Base-by-base conservation (phyloP, 2,329 filamentous ascomycete genomes). In the Penicillium sp. region DNA sequence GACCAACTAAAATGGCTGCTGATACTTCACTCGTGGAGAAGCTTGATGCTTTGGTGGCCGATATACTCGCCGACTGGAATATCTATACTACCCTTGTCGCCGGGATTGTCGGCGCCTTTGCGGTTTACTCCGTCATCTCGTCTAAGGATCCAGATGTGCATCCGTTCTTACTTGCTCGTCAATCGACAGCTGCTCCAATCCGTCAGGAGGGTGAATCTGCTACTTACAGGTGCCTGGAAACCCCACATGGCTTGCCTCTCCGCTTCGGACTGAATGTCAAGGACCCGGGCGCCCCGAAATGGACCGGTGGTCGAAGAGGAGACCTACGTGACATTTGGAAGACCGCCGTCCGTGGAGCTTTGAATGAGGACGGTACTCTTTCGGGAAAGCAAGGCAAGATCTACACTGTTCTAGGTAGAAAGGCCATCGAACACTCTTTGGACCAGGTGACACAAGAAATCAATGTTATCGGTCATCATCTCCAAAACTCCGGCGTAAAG, bases 241-340 rank as follows among this genome's bases (percentile, higher is more conserved):
- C 89, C 7, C 93, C 93, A 21, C 89, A 96, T 76, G 91, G 92
- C 67, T 92, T 91, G 79, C 87, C 89, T 9, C 82, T 96, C 43
- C 88, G 88, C 65, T 78, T 83, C 38, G 91, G 92, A 5, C 80
- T 96, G 48, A 91, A 90, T 65, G 89, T 97, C 56, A 93, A 91
- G 77, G 89, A 92, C 54, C 78, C 88, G 0, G 89, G 88, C 43
- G 86, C 89, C 45, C 89, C 90, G 47, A 91, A 91, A 76, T 97
- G 93, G 90, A 83, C 89, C 10, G 81, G 83, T 56, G 93, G 93
- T 49, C 87, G 89, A 55, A 88, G 96, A 73, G 94, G 94, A 44
- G 93, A 99, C 68, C 79, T 99, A 63, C 85, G 93, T 54, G 93
- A 99, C 75, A 82, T 99, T 56, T 99, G 94, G 94, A 86, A 88